Evolutionary conservation across 805 yeast species (phyloP), one percentile per base, ranked within the genome.

Genomic region (Ogataea allantospora): DNA sequence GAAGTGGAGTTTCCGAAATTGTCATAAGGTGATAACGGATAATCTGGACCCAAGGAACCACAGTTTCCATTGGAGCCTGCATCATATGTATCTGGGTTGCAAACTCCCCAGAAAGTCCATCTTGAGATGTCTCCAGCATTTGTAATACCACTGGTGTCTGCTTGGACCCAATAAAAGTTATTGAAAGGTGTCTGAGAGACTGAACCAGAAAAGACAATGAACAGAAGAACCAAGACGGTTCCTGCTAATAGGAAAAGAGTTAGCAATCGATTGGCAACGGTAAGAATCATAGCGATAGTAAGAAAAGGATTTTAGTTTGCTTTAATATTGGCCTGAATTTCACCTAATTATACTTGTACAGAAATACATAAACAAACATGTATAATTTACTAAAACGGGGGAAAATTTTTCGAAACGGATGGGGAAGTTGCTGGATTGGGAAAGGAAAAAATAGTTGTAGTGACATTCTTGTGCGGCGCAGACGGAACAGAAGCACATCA

Each of bases 41-140:
- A 74, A 33, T 82, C 91, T 19, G 93, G 88, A 10, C 78, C 76
- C 29, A 71, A 58, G 27, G 54, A 46, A 10, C 42, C 25, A 53
- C 77, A 71, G 4, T 57, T 35, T 42, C 63, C 57, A 42, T 61
- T 70, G 31, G 43, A 38, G 19, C 51, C 27, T 2, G 46, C 48
- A 22, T 32, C 36, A 38, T 44, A 51, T 48, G 60, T 51, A 12
- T 39, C 43, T 35, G 67, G 67, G 33, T 66, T 67, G 60, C 87
- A 80, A 30, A 82, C 71, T 50, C 91, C 89, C 91, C 91, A 84
- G 67, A 77, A 83, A 2, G 89, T 82, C 89, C 89, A 84, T 53
- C 85, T 78, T n/a, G 87, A 66, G 33, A 67, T 52, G 24, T 58
- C 59, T 30, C 63, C 53, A 20, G 57, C 57, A 15, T 67, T 82